These are phyloP conservation scores for Lathyrus aphaca DNA, from an alignment of 306 rosid species.

Conservation along the genomic window DNA sequence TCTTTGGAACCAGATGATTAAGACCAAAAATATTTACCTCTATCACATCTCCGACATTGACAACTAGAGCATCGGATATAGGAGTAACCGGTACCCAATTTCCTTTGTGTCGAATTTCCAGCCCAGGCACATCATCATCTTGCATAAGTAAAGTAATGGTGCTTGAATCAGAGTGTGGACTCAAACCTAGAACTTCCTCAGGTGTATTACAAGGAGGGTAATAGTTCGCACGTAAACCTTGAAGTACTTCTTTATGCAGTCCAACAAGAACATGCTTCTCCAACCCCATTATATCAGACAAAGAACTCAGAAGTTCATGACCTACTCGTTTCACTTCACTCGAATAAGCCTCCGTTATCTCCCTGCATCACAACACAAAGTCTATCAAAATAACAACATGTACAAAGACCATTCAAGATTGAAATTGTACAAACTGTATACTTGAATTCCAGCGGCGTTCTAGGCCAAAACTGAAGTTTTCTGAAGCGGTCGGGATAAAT, in stretches of 20 bases:
- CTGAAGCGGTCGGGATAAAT: slow-evolving; percentile 31
- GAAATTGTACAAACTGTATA: neutral
- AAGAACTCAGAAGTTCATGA: slow-evolving; percentile 37
- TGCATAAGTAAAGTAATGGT: slow-evolving; percentile 56
- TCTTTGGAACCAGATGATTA: too few relatives aligned
- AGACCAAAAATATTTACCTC: slow-evolving; percentile 20
- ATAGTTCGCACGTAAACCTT: slow-evolving; percentile 41
- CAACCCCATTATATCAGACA: slow-evolving; percentile 46
- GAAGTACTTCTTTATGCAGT: slow-evolving; percentile 39
- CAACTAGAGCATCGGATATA: slow-evolving; percentile 40
- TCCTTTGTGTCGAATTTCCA: slow-evolving; percentile 51
- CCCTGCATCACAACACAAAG: slow-evolving; percentile 29
- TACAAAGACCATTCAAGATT: neutral
- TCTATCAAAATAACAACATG: neutral
- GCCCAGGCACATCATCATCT: slow-evolving; percentile 41
- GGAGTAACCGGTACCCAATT: slow-evolving; percentile 48
- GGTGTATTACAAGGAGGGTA: slow-evolving; percentile 54
- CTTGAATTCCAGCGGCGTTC: slow-evolving; percentile 42
- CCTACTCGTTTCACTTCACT: slow-evolving; percentile 42
- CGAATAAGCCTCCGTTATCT: slow-evolving; percentile 45
- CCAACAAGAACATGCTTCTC: slow-evolving; percentile 44
- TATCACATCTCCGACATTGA: slow-evolving; percentile 50
- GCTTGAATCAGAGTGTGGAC: slow-evolving; percentile 54
- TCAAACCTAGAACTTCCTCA: slow-evolving; percentile 50
- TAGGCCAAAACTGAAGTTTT: slow-evolving; percentile 48